These are phyloP conservation scores for Aspergillus cristatus DNA, from an alignment of 495 filamentous ascomycete genomes.

Conservation along the genomic window DNA sequence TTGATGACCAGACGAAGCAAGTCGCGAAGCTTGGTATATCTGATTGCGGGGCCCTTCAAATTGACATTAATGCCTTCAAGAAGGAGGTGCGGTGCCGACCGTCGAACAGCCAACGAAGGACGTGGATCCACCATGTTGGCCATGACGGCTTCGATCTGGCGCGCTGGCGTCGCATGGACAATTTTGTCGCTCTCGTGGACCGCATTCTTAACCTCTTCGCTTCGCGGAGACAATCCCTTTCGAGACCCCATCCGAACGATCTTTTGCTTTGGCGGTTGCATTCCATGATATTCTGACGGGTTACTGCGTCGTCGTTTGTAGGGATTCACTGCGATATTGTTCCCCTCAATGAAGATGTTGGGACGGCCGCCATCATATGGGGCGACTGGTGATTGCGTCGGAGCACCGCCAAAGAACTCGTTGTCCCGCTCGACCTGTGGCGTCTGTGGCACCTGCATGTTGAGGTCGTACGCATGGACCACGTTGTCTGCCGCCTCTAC, in stretches of 20 bases:
- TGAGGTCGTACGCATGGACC: slow-evolving; percentile 78
- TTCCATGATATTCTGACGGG: slow-evolving; percentile 24
- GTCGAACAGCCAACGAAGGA: slow-evolving; percentile 31
- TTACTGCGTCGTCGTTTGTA: slow-evolving; percentile 43
- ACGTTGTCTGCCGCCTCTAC: slow-evolving; percentile 80
- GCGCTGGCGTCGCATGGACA: slow-evolving; percentile 29
- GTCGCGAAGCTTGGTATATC: slow-evolving; percentile 55
- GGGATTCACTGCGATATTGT: slow-evolving; percentile 35
- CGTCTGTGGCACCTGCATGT: slow-evolving; percentile 70
- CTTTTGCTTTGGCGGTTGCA: slow-evolving; percentile 30
- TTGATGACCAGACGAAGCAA: slow-evolving; percentile 59
- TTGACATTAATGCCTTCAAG: slow-evolving; percentile 40
- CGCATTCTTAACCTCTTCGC: slow-evolving; percentile 38
- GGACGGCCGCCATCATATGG: slow-evolving; percentile 22
- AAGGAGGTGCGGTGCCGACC: slow-evolving; percentile 32
- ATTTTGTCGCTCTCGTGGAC: slow-evolving; percentile 43
- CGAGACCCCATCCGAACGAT: slow-evolving; percentile 23
- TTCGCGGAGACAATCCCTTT: slow-evolving; percentile 40
- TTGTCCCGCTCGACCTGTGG: slow-evolving; percentile 32
- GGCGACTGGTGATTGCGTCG: slow-evolving; percentile 10
- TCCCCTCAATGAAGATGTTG: slow-evolving; percentile 36
- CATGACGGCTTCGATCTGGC: slow-evolving; percentile 35
- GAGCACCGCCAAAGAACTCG: slow-evolving; percentile 22
- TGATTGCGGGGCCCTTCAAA: slow-evolving; percentile 31
- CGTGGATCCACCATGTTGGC: slow-evolving; percentile 33